phyloP scores from a whole-genome alignment of 2,329 filamentous ascomycete species.

The Arthrocladium fulminans region DNA sequence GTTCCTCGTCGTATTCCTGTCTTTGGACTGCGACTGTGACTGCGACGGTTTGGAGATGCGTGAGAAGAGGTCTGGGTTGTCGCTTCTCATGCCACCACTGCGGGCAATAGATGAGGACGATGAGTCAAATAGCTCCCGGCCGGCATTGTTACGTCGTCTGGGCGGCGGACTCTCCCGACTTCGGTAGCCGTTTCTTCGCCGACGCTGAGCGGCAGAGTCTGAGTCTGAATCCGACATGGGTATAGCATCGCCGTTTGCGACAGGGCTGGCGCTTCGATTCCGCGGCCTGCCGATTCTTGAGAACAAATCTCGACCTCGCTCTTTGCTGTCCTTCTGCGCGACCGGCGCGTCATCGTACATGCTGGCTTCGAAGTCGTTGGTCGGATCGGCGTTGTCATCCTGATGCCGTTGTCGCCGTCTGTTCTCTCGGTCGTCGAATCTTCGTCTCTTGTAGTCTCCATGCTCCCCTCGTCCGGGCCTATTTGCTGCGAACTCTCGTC shows the following conservation, averaged over 20 bases:
- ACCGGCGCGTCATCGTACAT: conserved; percentile 68
- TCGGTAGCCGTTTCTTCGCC: conserved; percentile 32
- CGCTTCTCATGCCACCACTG: conserved; percentile 22
- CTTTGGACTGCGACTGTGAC: conserved; percentile 38
- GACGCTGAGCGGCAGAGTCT: conserved; percentile 28
- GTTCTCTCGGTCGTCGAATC: conserved; percentile 54
- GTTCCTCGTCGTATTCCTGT: conserved; percentile 22
- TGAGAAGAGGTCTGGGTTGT: conserved; percentile 6
- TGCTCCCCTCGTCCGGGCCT: conserved; percentile 29
- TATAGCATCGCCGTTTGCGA: conserved; percentile 37
- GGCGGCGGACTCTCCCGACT: conserved; percentile 34
- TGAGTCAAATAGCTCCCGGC: conserved; percentile 43
- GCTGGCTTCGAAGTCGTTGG: conserved; percentile 56
- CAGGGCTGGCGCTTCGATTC: conserved; percentile 53
- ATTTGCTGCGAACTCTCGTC: no score
- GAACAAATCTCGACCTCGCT: conserved; percentile 31
- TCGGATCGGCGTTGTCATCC: conserved; percentile 29
- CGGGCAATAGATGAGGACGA: conserved; percentile 35
- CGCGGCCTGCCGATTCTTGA: conserved; percentile 32
- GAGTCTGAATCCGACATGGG: conserved; percentile 31
- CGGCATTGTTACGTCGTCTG: conserved; percentile 24
- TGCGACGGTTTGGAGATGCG: conserved; percentile 20
- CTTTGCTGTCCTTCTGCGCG: conserved; percentile 25
- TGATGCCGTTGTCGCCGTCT: conserved; percentile 39
- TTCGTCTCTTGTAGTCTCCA: conserved; percentile 40